phyloP scores from a whole-genome alignment of 495 filamentous ascomycete genomes.

The Cenococcum geophilum region DNA sequence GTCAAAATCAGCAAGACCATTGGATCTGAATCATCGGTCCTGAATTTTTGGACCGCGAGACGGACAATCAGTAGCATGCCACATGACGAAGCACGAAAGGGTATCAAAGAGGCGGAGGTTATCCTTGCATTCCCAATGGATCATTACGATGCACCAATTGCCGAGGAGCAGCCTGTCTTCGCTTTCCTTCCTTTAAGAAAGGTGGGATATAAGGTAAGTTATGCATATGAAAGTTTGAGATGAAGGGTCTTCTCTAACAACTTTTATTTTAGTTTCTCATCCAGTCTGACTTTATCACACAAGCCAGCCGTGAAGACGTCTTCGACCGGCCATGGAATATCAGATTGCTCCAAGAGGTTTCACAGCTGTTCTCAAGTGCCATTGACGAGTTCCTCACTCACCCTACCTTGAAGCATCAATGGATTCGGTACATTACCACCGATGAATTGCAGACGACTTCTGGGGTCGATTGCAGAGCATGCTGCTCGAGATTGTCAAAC shows the following conservation, averaged over 20 bases:
- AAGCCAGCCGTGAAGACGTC: slow-evolving; percentile 9
- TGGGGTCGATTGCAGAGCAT: slow-evolving; percentile 5
- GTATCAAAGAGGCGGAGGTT: not conserved
- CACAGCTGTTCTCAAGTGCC: not conserved
- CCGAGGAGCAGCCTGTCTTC: slow-evolving; percentile 9
- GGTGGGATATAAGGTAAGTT: slow-evolving; percentile 10
- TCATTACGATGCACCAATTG: slow-evolving; percentile 1
- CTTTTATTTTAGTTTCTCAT: slow-evolving; percentile 12
- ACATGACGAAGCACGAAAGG: not conserved
- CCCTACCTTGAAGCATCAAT: slow-evolving; percentile 2
- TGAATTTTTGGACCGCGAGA: no score
- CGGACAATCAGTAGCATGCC: slow-evolving; percentile 4
- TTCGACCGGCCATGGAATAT: slow-evolving; percentile 6
- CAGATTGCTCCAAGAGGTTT: slow-evolving; percentile 6
- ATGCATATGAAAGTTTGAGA: not conserved
- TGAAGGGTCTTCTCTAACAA: not conserved
- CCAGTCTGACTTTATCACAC: slow-evolving; percentile 17
- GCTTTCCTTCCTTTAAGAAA: slow-evolving; percentile 14
- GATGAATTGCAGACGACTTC: slow-evolving; percentile 9
- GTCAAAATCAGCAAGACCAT: no score
- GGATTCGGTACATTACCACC: slow-evolving; percentile 12
- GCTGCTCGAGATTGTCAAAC: not conserved
- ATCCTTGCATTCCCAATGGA: slow-evolving; percentile 15
- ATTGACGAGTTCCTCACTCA: not conserved
- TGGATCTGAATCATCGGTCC: no score